Base-by-base conservation (phyloP, 176 grass and related monocot genomes). In the Oryza coarctata region DNA sequence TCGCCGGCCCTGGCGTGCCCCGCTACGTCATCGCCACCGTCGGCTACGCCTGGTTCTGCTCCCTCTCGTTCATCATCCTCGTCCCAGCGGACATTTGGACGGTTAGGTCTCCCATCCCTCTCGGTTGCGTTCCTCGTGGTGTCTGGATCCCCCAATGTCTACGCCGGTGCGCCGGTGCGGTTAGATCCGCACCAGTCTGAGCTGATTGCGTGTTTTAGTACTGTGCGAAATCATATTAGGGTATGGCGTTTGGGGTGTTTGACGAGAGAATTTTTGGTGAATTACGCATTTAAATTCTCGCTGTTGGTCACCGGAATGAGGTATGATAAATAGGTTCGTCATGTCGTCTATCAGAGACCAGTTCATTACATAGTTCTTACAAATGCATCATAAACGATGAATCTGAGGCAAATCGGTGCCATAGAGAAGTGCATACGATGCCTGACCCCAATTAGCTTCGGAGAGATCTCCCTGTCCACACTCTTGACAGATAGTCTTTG, bases 21-120 rank as follows among this genome's bases (percentile, higher is more conserved):
- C 84, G 87, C 32, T 95, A 99, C 85, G 96, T 99, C 63, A 50
- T 94, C 32, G 72, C 81, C 60, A 94, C 96, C 83, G 96, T 99
- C 85, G 96, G 96, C 74, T 99, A 99, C 87, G 93, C 96, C 52
- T 99, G 96, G 96, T 99, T 99, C 86, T 95, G 93, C 91, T 99
- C 96, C 73, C 91, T 99, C 73, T 94, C 96, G 68, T 90, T 99
- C 80, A 99, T 99, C 87, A 99, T 99, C 87, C 93, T 99, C 74
- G 96, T 99, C 63, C 96, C 96, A 63, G 96, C 96, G 44, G 96
- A 99, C 83, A 99, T 99, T 65, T 99, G 96, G 96, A 95, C 87
- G 79, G 96, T 99, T 84, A 89, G 95, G 89, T 90, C 81, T 68
- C 81, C 26, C 65, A 8, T 43, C 30, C 23, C 25, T 55, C 55